Conservation (phyloP, 495 filamentous ascomycete genomes). For the Lasiosphaeris hirsuta region DNA sequence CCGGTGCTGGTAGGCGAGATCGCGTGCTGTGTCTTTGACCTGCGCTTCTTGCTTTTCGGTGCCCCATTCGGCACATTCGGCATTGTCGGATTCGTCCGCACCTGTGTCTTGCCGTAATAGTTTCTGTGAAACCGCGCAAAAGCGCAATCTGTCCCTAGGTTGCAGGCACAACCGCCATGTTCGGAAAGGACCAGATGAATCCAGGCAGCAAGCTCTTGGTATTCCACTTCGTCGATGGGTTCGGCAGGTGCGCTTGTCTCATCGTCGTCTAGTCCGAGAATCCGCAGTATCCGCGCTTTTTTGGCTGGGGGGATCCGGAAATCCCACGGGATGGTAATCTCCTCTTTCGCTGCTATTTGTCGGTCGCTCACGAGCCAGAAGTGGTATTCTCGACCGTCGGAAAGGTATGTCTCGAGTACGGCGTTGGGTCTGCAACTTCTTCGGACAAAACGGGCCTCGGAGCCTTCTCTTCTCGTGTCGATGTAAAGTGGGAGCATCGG, state of each 20-base stretch:
- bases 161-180: slow-evolving; percentile 86
- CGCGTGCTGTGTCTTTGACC: slow-evolving; percentile 48
- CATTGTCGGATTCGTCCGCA: slow-evolving; percentile 39
- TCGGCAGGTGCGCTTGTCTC: slow-evolving; percentile 32
- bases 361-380: slow-evolving; percentile 84
- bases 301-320: slow-evolving; percentile 46
- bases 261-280: slow-evolving; percentile 51
- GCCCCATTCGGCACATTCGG: background rate
- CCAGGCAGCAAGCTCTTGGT: slow-evolving; percentile 46
- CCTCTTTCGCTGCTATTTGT: slow-evolving; percentile 57
- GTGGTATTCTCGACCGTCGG: slow-evolving; percentile 70
- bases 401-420: slow-evolving; percentile 74
- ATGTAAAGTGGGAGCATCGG: slow-evolving; percentile 82
- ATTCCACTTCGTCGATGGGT: slow-evolving; percentile 48
- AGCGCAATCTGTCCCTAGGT: slow-evolving; percentile 58
- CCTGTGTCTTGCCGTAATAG: slow-evolving; percentile 47
- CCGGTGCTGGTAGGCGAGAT: slow-evolving; percentile 68
- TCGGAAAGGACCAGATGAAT: slow-evolving; percentile 76
- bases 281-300: slow-evolving; percentile 40
- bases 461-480: slow-evolving; percentile 82
- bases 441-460: slow-evolving; percentile 75
- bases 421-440: slow-evolving; percentile 88
- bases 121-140: slow-evolving; percentile 73
- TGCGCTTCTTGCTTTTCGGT: slow-evolving; percentile 59
- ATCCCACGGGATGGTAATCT: slow-evolving; percentile 57